Base-by-base conservation (phyloP, 2,329 filamentous ascomycete species). In the Penicillium sclerotigenum region DNA sequence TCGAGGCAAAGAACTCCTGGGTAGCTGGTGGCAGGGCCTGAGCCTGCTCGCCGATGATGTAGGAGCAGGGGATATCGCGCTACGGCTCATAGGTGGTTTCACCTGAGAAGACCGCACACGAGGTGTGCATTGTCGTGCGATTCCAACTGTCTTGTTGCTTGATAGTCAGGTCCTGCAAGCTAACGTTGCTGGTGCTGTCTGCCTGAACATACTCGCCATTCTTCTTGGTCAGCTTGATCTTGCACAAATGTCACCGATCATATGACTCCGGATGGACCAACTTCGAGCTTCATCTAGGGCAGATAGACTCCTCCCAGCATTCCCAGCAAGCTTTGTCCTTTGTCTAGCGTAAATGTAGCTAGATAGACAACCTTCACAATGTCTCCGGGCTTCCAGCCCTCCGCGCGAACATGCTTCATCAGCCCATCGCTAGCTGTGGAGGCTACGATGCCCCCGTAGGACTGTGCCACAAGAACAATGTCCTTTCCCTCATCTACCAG, bases 41-140 rank as follows among this genome's bases (percentile, higher is more conserved):
- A 52, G 78, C 73, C 22, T 74, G 59, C 53, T 74, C 71, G 26
- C 71, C 74, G 16, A 73, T 37, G 20, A 77, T 60, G 55, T 76
- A 77, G 2, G 65, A 59, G 4, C 58, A 69, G 2, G 72, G 71
- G 8, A 74, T 71, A n/a, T 68, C 55, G 36, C 60, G 65, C 72
- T 72, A 77, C 2, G 68, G 65, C 22, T 71, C 67, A 26, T 67
- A 66, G 0, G 64, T 69, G 4, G 65, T 48, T 3, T 58, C 61
- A 3, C 66, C 62, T 0, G 57, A 56, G 41, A 73, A 70, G 3
- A 70, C 66, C 1, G 58, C 62, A 8, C 66, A 54, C 8, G 63
- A 65, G 14, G 72, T 71, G 5, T 66, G 64, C 13, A 60, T 47
- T 1, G 71, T 49, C 11, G 55, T 49, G 1, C 58, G 48, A 5